These are phyloP conservation scores for Leucocoprinus leucothites DNA, from an alignment of 768 basidiomycete genomes.

Conservation along the genomic window DNA sequence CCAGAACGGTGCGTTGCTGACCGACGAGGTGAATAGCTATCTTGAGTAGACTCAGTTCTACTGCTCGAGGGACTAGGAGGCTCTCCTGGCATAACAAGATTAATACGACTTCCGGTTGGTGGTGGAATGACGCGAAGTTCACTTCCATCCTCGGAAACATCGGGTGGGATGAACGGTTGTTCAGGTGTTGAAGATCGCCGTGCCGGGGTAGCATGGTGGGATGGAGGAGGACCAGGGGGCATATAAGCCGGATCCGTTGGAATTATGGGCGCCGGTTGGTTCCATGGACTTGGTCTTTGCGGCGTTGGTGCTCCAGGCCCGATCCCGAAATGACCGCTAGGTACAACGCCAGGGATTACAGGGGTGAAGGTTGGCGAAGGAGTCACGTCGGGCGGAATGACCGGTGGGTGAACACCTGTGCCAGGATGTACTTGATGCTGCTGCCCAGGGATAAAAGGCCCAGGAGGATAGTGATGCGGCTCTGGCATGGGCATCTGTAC, in stretches of 20 bases:
- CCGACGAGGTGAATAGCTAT: background rate
- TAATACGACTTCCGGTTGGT: background rate
- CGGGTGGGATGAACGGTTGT: conserved; percentile 23
- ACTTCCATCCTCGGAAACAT: background rate
- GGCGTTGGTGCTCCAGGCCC: background rate
- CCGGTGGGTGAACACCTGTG: conserved; percentile 13
- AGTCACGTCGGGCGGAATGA: conserved; percentile 17
- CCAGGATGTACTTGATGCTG: background rate
- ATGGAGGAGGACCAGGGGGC: background rate
- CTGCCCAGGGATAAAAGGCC: background rate
- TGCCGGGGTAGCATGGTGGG: conserved; percentile 3
- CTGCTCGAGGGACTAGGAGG: conserved; percentile 7
- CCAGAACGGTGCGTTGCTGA: conserved; percentile 12
- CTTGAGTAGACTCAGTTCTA: conserved; percentile 1
- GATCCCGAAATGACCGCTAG: background rate
- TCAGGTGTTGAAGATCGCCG: background rate
- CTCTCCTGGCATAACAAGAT: background rate
- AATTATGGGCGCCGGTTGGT: conserved; percentile 1
- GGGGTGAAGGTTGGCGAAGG: conserved; percentile 9
- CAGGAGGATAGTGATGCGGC: conserved; percentile 6
- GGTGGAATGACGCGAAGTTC: conserved; percentile 10
- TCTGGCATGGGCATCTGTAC: conserved; percentile 14
- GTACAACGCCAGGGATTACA: conserved; percentile 12
- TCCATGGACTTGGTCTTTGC: background rate
- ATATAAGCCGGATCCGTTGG: background rate